Percentiles rank a stretch among this genome's conserved stretches.
Evolutionary conservation across 129 eudicot species (phyloP).

Genomic region (Flaveria linearis): DNA sequence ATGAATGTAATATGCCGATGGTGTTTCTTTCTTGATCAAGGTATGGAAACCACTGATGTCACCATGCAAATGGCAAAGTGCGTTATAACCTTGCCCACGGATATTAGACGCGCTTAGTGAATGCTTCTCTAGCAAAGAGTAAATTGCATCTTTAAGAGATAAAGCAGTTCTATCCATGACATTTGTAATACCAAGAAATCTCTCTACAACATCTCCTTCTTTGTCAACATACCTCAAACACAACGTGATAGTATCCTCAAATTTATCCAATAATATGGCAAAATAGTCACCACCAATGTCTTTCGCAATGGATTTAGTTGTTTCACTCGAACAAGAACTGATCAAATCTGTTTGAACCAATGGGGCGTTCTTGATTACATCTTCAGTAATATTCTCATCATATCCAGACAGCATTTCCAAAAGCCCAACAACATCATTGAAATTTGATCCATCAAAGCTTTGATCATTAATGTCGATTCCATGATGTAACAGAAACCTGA

Average conservation of each 20-base stretch:
- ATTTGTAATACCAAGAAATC: conserved; percentile 20
- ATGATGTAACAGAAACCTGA: neutral
- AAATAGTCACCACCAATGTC: conserved; percentile 10
- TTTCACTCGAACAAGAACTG: neutral
- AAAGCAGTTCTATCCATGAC: conserved; percentile 15
- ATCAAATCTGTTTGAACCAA: neutral
- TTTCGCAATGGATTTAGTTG: conserved; percentile 19
- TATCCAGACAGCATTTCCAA: neutral
- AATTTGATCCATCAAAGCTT: neutral
- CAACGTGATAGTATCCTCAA: conserved; percentile 8
- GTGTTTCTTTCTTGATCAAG: conserved; percentile 5
- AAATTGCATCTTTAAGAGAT: conserved; percentile 7
- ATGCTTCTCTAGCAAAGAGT: conserved; percentile 23
- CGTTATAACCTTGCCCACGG: conserved; percentile 24
- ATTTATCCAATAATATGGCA: conserved; percentile 23
- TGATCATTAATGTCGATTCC: neutral
- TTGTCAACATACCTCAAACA: conserved; percentile 25
- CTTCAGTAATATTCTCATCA: conserved; percentile 2
- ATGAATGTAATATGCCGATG: conserved; percentile 14
- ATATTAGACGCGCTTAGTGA: conserved; percentile 17
- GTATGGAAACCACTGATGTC: conserved; percentile 5
- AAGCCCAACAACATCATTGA: neutral
- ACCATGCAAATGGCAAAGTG: neutral
- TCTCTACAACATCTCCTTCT: conserved; percentile 9
- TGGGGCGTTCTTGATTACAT: neutral